Base-by-base conservation (phyloP, 306 rosid genomes). In the Comarum palustre region DNA sequence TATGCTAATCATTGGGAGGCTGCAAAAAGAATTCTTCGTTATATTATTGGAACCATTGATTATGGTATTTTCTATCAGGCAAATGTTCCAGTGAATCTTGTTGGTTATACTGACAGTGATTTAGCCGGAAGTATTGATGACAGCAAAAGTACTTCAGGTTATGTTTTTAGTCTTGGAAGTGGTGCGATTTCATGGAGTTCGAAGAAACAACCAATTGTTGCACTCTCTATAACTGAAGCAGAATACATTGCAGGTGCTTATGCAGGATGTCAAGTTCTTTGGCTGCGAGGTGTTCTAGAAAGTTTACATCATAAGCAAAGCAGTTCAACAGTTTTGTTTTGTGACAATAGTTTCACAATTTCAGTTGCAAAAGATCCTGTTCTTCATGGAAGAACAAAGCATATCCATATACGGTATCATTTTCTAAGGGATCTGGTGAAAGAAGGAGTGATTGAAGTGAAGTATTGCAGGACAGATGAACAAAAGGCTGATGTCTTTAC, bases 1-100 rank as follows among this genome's bases (percentile, higher is more conserved):
- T 36, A 39, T 65, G 39, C 17, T 25, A 64, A 65, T 65, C 69
- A 65, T 65, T 58, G 64, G 39, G 39, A 58, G 32, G 39, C 39
- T 58, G 20, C 39, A 58, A 58, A 58, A 13, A 58, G 64, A 29
- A 58, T 58, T 58, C 3, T 58, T n/a, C 10, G 19, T 25, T 58
- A 58, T 8, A 1, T 58, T 8, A 58, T 25, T 13, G 64, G 64
- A 27, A 58, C n/a, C 0, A 17, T 58, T 8, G 20, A 29, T 5
- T 58, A 14, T 58, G 39, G 39, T 32, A 57, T 58, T 59, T 58
- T 58, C 32, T 58, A 29, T 58, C 4, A 27, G 29, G 19, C n/a
- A 58, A 27, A 58, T 58, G 64, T 58, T 58, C 64, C 9, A 27
- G 11, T 58, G 39, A n/a, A n/a, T n/a, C n/a, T n/a, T n/a, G n/a